Conservation (phyloP, 2,329 filamentous ascomycete species). For the Arachnomyces sp. region DNA sequence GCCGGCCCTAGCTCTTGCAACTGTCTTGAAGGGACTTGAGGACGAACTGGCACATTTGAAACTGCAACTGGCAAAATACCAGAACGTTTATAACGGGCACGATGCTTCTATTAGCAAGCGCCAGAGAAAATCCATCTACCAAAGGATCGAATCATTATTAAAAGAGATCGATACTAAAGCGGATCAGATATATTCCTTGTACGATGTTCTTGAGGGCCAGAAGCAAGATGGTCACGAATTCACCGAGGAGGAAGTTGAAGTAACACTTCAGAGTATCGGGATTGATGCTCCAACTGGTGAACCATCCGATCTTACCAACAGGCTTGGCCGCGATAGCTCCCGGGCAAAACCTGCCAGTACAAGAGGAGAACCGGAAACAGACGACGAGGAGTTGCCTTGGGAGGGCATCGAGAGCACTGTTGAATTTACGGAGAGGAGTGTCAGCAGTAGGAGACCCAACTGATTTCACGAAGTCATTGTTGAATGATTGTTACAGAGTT, state of each 20-base stretch:
- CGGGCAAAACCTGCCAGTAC: too few relatives aligned
- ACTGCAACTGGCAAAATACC: constrained; percentile 56
- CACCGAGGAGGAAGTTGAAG: constrained; percentile 55
- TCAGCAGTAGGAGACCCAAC: constrained; percentile 12
- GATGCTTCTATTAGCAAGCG: constrained; percentile 61
- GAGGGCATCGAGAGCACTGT: constrained; percentile 37
- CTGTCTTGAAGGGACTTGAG: constrained; percentile 73
- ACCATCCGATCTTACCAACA: too few relatives aligned
- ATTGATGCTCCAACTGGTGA: constrained; percentile 19
- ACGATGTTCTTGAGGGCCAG: constrained; percentile 77
- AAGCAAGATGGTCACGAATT: constrained; percentile 58
- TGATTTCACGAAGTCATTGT: constrained; percentile 9
- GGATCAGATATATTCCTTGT: constrained; percentile 72
- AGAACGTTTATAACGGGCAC: constrained; percentile 56
- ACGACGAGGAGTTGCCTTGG: constrained; percentile 35
- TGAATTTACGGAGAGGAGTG: constrained; percentile 28
- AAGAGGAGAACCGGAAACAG: constrained; percentile 4
- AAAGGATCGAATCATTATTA: constrained; percentile 55
- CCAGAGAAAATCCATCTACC: constrained; percentile 54
- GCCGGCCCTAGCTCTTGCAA: constrained; percentile 65
- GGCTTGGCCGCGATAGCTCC: too few relatives aligned
- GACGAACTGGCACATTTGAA: constrained; percentile 75
- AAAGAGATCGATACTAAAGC: constrained; percentile 63
- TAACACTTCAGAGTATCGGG: constrained; percentile 49
- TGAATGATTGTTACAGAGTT: background rate